Conservation (phyloP, 2,329 filamentous ascomycete species). For the Ampelomyces quisqualis region DNA sequence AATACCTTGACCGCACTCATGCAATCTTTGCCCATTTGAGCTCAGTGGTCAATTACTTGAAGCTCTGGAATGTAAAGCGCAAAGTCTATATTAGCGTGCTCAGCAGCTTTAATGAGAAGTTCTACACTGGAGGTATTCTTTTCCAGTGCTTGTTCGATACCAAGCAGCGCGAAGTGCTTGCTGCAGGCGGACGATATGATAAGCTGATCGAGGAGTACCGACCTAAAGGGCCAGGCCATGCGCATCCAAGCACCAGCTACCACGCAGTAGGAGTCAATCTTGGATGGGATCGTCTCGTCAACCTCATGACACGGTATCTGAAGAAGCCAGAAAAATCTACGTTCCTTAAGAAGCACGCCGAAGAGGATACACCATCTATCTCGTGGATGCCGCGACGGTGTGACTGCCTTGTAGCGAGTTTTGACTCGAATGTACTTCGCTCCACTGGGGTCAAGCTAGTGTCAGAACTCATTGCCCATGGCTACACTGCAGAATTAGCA, state of each 20-base stretch:
- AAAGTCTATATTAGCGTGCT: slow-evolving; percentile 85
- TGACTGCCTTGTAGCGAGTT: slow-evolving; percentile 86
- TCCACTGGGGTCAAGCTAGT: slow-evolving; percentile 76
- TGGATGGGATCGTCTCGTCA: slow-evolving; percentile 79
- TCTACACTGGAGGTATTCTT: slow-evolving; percentile 76
- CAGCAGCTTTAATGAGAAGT: slow-evolving; percentile 85
- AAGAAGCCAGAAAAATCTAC: slow-evolving; percentile 48
- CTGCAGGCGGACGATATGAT: slow-evolving; percentile 92
- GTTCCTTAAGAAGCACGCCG: slow-evolving; percentile 69
- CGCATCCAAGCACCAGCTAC: slow-evolving; percentile 47
- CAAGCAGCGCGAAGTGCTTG: slow-evolving; percentile 79
- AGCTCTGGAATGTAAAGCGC: slow-evolving; percentile 70
- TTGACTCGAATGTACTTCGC: slow-evolving; percentile 74
- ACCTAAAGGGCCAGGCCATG: slow-evolving; percentile 63
- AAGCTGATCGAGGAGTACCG: slow-evolving; percentile 80
- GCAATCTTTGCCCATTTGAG: slow-evolving; percentile 73
- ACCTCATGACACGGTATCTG: slow-evolving; percentile 58
- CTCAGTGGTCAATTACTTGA: slow-evolving; percentile 73
- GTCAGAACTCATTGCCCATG: slow-evolving; percentile 75
- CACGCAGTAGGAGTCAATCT: slow-evolving; percentile 93
- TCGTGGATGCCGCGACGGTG: slow-evolving; percentile 58
- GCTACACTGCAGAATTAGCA: slow-evolving; percentile 85
- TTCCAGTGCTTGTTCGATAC: slow-evolving; percentile 90
- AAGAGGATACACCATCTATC: slow-evolving; percentile 52
- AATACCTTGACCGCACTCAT: slow-evolving; percentile 53